Conservation (phyloP, 75 land plant species). For the Sequoiadendron giganteum region DNA sequence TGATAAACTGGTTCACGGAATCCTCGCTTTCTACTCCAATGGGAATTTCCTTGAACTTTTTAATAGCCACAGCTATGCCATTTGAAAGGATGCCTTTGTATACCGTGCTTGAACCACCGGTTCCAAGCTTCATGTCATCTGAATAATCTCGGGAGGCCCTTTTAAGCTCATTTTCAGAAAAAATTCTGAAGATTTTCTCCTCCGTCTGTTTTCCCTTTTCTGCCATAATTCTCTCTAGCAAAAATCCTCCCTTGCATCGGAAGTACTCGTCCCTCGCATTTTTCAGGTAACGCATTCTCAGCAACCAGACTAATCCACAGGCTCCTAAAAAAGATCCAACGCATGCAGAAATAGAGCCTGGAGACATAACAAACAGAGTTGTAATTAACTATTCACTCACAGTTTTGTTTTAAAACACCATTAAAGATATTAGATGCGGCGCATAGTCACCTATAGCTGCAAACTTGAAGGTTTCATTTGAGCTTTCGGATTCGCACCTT, state of each 20-base stretch:
- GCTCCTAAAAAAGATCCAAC: background rate
- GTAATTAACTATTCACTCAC: too few relatives aligned
- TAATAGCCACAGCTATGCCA: slow-evolving; percentile 37
- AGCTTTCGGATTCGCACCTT: too few relatives aligned
- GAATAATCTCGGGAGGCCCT: slow-evolving; percentile 30
- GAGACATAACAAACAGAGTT: background rate
- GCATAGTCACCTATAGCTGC: too few relatives aligned
- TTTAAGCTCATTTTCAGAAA: slow-evolving; percentile 14
- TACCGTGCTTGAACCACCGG: slow-evolving; percentile 18
- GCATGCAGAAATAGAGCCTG: too few relatives aligned
- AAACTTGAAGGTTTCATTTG: too few relatives aligned
- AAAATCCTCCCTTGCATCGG: background rate
- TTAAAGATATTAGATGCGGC: too few relatives aligned
- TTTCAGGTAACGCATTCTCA: background rate
- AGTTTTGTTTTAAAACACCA: too few relatives aligned
- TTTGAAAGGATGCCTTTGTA: slow-evolving; percentile 19
- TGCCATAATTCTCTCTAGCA: background rate
- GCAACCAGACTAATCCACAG: background rate
- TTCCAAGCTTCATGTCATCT: slow-evolving; percentile 22
- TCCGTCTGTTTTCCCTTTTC: background rate
- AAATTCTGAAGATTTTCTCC: background rate
- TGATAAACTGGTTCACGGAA: slow-evolving; percentile 25
- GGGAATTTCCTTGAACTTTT: slow-evolving; percentile 28
- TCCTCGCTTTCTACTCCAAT: slow-evolving; percentile 13
- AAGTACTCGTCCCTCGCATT: background rate